phyloP scores from a whole-genome alignment of 805 yeast species.

The Saccharomycopsis fodiens region DNA sequence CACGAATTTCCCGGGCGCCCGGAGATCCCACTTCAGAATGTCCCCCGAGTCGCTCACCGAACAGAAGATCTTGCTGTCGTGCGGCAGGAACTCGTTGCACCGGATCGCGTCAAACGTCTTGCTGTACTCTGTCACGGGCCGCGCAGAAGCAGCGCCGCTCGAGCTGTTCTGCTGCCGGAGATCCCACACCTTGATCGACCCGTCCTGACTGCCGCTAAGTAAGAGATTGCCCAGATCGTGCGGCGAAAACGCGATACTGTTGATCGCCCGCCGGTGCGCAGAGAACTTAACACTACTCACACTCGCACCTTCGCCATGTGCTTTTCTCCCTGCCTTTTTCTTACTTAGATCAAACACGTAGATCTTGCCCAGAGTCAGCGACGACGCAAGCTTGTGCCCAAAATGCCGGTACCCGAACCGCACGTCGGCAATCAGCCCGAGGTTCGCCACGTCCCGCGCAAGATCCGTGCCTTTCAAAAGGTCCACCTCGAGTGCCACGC shows the following conservation, averaged over 20 bases:
- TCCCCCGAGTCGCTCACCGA: constrained; percentile 87
- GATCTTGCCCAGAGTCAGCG: constrained; percentile 42
- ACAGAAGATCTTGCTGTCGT: constrained; percentile 50
- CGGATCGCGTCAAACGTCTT: constrained; percentile 30
- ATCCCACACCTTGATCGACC: constrained; percentile 73
- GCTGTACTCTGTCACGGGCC: constrained; percentile 25
- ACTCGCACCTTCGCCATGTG: no score
- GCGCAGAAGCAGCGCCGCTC: constrained; percentile 64
- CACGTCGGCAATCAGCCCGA: constrained; percentile 37
- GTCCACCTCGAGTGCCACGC: constrained; percentile 29
- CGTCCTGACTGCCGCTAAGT: constrained; percentile 73
- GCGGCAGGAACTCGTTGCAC: constrained; percentile 45
- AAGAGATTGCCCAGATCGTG: constrained; percentile 30
- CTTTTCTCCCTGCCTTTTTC: no score
- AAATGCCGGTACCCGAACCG: constrained; percentile 35
- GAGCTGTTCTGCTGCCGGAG: constrained; percentile 46
- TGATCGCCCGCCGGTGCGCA: constrained; percentile 41
- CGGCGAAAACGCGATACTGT: constrained; percentile 36
- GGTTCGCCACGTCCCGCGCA: constrained; percentile 28
- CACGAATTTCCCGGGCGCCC: constrained; percentile 52
- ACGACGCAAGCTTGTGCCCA: constrained; percentile 35
- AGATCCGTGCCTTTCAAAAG: constrained; percentile 25
- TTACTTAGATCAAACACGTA: constrained; percentile 27
- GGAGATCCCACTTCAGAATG: constrained; percentile 78
- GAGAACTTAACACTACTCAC: constrained; percentile 27